Base-by-base conservation (phyloP, 2,329 filamentous ascomycete species). In the Pseudogymnoascus sp. region DNA sequence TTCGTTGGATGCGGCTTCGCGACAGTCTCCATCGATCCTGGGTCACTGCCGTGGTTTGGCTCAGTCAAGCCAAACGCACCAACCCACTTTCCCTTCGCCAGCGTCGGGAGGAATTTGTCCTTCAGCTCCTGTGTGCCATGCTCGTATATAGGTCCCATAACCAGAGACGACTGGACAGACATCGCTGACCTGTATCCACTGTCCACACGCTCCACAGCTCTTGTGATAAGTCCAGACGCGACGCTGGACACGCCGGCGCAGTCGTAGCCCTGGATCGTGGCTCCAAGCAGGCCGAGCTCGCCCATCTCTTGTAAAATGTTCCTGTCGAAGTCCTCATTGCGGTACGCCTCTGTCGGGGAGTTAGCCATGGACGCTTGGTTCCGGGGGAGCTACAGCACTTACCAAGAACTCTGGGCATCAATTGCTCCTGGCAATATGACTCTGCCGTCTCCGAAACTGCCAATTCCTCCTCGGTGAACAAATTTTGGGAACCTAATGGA, bases 231-330 rank as follows among this genome's bases (percentile, higher is more conserved):
- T 21, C 91, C 92, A n/a, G 89, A 89, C 7, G 92, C 92, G 53
- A 96, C 91, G 62, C 88, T 93, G 67, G 90, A 93, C 25, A 90
- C 89, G 62, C 92, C 92, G 4, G 92, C 92, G 74, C 93, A 96
- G 31, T 86, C 92, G 71, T 96, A 95, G 16, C 92, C 93, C 67
- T 93, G 80, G 66, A 96, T 93, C 16, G 87, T 93, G 61, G 93
- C 88, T 62, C 93, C 92, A 3, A 96, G 81, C 0, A 96, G 82
- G n/a, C 93, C 93, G 7, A 96, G 80, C 73, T 95, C 90, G 46
- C 93, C 92, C 92, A 96, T 96, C 77, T 96, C 92, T 74, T 88
- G 83, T 34, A 96, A 82, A 65, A 96, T 96, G 71, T 88, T 88
- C 70, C 84, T 83, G 75, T 96, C 92, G 77, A 93, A 96, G 73